Evolutionary conservation across 2,329 filamentous ascomycete genomes (phyloP).

Genomic region (Didymella sp.): DNA sequence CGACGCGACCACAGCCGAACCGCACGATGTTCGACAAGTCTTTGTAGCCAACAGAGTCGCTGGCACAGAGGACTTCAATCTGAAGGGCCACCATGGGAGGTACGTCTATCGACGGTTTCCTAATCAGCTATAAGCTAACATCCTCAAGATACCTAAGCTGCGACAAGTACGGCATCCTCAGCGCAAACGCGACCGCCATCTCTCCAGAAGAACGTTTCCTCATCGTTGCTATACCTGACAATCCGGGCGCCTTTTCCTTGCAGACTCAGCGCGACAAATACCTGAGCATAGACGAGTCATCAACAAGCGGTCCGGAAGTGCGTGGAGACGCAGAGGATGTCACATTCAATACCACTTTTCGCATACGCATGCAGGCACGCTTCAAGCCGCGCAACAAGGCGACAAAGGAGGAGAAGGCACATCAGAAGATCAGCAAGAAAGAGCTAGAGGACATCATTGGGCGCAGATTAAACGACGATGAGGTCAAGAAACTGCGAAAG

Average conservation of each 20-base stretch:
- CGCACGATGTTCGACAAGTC: constrained; percentile 93
- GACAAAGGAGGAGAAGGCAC: constrained; percentile 81
- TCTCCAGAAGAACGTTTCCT: constrained; percentile 83
- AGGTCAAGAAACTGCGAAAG: constrained; percentile 82
- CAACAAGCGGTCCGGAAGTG: constrained; percentile 63
- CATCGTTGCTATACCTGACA: constrained; percentile 67
- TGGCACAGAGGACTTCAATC: constrained; percentile 80
- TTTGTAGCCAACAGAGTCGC: constrained; percentile 88
- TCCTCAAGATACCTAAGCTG: constrained; percentile 76
- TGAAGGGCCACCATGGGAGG: constrained; percentile 91
- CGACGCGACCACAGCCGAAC: constrained; percentile 84
- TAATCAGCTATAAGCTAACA: neutral
- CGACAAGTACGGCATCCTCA: constrained; percentile 81
- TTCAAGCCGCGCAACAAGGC: constrained; percentile 87
- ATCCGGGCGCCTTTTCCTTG: constrained; percentile 74
- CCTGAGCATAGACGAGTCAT: constrained; percentile 61
- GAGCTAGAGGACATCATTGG: constrained; percentile 86
- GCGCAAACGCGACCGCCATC: constrained; percentile 80
- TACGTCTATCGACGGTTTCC: constrained; percentile 44
- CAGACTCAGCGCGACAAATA: constrained; percentile 77
- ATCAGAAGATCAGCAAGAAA: constrained; percentile 82
- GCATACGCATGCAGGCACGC: constrained; percentile 91
- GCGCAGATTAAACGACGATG: constrained; percentile 78
- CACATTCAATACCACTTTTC: constrained; percentile 73
- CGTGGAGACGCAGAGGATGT: constrained; percentile 76